Percentiles rank a stretch among this genome's conserved stretches.
Evolutionary conservation across 495 filamentous ascomycete genomes (phyloP).

Genomic region (Neurospora africana): DNA sequence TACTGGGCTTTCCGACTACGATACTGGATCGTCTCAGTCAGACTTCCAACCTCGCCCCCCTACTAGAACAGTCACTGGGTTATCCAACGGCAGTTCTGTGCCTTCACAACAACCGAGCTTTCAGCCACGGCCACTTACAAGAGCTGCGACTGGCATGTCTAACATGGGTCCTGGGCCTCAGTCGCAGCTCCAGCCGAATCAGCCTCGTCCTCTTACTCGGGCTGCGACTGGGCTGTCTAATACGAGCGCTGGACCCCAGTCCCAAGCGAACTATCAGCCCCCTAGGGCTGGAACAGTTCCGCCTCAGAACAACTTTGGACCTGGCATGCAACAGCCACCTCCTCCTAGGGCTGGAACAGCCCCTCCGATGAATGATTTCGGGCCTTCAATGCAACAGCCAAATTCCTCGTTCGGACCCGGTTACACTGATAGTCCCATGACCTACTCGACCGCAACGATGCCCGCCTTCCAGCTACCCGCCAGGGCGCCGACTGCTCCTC

Average conservation of each 20-base stretch:
- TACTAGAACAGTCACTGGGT: not conserved
- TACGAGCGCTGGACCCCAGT: not conserved
- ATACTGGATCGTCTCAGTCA: not conserved
- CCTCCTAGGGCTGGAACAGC: constrained; percentile 1
- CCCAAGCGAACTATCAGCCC: not conserved
- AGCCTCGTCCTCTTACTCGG: not conserved
- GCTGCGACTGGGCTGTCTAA: not conserved
- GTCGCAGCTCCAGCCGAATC: not conserved
- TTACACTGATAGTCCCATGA: constrained; percentile 23
- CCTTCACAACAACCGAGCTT: not conserved
- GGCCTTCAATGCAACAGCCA: constrained; percentile 13
- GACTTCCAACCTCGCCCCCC: not conserved
- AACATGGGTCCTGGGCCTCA: constrained; percentile 32
- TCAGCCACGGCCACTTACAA: constrained; percentile 23
- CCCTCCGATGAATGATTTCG: constrained; percentile 6
- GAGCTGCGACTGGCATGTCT: constrained; percentile 41
- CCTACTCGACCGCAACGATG: constrained; percentile 22
- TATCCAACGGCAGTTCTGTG: not conserved
- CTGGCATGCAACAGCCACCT: constrained; percentile 7
- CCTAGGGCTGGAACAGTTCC: constrained; percentile 2
- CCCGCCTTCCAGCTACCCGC: constrained; percentile 24
- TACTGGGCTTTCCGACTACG: not conserved
- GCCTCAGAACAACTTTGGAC: constrained; percentile 2
- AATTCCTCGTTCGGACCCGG: constrained; percentile 7
- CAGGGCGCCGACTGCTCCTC: constrained; percentile 19